These are phyloP conservation scores for Ogataea glucozyma DNA, from an alignment of 805 yeast species.

Conservation along the genomic window DNA sequence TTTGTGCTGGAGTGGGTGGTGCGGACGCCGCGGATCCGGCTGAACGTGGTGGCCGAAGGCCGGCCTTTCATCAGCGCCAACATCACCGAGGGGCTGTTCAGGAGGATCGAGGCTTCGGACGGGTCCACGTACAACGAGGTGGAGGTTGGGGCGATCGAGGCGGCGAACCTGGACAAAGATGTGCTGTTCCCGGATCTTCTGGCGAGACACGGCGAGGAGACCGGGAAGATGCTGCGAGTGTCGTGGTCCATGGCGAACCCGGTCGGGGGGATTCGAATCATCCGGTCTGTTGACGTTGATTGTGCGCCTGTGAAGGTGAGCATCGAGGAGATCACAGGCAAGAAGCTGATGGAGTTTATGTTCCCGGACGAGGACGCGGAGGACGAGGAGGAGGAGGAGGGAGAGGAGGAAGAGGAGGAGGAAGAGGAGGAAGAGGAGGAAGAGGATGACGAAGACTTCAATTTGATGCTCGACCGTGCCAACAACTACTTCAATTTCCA, in stretches of 20 bases:
- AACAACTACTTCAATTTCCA: constrained; percentile 70
- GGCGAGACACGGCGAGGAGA: constrained; percentile 42
- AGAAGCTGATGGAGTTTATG: constrained; percentile 62
- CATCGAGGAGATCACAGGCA: constrained; percentile 70
- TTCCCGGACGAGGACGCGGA: constrained; percentile 49
- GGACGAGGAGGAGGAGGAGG: background rate
- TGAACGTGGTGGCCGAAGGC: constrained; percentile 65
- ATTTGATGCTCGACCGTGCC: constrained; percentile 75
- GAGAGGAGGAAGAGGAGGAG: constrained; percentile 13
- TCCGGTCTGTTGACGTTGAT: constrained; percentile 60
- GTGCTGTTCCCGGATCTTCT: constrained; percentile 72
- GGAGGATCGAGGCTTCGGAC: constrained; percentile 61
- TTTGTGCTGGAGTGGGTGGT: constrained; percentile 55
- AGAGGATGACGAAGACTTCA: constrained; percentile 21
- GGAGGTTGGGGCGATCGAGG: constrained; percentile 62
- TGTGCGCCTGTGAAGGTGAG: constrained; percentile 70
- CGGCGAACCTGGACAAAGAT: constrained; percentile 58
- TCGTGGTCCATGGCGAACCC: constrained; percentile 82
- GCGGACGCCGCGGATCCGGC: constrained; percentile 64
- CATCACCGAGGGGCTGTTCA: constrained; percentile 59
- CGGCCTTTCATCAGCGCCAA: constrained; percentile 71
- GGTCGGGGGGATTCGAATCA: constrained; percentile 87
- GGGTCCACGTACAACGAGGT: constrained; percentile 67
- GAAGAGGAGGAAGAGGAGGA: constrained; percentile 17
- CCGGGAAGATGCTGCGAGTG: constrained; percentile 42